A percentile compares a stretch with the other conserved stretches of the same genome.
Conservation (phyloP, 352 stramenopile species). For the Phytophthora podocarpi region DNA sequence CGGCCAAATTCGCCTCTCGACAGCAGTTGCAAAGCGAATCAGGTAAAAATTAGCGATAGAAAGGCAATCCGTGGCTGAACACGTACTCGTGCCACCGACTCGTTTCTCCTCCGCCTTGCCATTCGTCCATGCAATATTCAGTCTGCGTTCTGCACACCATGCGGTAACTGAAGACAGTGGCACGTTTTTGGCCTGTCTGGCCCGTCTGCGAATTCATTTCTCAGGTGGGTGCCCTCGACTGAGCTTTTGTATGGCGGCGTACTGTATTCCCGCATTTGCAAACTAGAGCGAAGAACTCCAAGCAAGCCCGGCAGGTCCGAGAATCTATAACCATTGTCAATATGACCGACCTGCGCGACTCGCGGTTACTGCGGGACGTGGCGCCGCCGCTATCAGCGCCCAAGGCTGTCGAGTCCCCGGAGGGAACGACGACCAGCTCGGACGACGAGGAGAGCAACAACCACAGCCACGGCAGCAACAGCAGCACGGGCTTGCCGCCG, state of each 20-base stretch:
- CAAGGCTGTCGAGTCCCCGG: slow-evolving; percentile 11
- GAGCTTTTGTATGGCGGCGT: slow-evolving; percentile 8
- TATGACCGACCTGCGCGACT: slow-evolving; percentile 21
- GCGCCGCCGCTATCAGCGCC: slow-evolving; percentile 8
- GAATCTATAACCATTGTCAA: too few species aligned
- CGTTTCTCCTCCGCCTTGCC: background rate
- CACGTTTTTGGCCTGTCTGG: background rate
- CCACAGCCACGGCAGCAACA: slow-evolving; percentile 11
- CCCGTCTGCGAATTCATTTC: slow-evolving; percentile 20
- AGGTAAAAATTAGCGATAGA: background rate
- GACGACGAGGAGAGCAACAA: slow-evolving; percentile 32
- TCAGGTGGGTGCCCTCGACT: slow-evolving; percentile 15
- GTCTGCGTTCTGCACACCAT: slow-evolving; percentile 4
- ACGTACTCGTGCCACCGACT: slow-evolving; percentile 8
- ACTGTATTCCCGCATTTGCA: slow-evolving; percentile 22
- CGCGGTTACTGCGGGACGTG: slow-evolving; percentile 28
- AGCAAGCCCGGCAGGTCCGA: too few species aligned
- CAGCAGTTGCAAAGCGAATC: background rate
- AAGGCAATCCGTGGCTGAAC: background rate
- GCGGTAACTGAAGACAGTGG: slow-evolving; percentile 21
- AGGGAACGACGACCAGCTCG: slow-evolving; percentile 22
- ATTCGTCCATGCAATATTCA: background rate
- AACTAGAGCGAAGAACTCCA: background rate
- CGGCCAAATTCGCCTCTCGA: background rate
- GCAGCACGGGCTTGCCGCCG: slow-evolving; percentile 13